Evolutionary conservation across 2,329 filamentous ascomycete species (phyloP).

Genomic region (Didymella lethalis): DNA sequence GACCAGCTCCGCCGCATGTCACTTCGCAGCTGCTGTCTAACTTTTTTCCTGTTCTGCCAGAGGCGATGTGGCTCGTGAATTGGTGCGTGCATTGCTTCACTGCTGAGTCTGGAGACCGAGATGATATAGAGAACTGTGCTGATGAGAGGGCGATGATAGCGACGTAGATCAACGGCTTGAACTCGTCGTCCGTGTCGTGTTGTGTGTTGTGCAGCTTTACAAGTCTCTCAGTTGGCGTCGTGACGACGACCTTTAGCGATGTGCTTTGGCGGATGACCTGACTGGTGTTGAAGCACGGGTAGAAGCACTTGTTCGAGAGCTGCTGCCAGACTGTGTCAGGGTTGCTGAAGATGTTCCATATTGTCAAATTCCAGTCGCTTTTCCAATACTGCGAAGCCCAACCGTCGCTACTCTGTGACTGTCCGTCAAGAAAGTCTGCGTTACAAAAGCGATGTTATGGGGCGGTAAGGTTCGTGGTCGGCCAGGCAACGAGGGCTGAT

Average conservation of each 20-base stretch:
- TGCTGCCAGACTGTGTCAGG: constrained; percentile 15
- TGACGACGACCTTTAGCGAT: constrained; percentile 17
- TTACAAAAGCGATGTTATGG: constrained; percentile 23
- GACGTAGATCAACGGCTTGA: constrained; percentile 16
- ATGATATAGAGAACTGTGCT: constrained; percentile 24
- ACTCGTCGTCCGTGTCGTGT: constrained; percentile 8
- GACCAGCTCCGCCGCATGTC: constrained; percentile 7
- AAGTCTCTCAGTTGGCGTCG: constrained; percentile 11
- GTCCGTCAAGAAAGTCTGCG: constrained; percentile 8
- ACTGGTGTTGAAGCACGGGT: constrained; percentile 25
- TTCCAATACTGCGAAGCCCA: constrained; percentile 18
- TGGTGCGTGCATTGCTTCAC: constrained; percentile 9
- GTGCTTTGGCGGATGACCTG: constrained; percentile 13
- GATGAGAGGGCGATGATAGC: constrained; percentile 15
- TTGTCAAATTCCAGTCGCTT: constrained; percentile 17
- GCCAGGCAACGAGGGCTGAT: constrained; percentile 18
- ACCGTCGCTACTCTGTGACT: constrained; percentile 14
- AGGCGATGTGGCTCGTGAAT: constrained; percentile 19
- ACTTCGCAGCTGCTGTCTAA: constrained; percentile 8
- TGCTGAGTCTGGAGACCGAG: constrained; percentile 13
- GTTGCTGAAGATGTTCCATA: constrained; percentile 15
- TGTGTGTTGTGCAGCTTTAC: constrained; percentile 20
- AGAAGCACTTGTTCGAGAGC: constrained; percentile 20
- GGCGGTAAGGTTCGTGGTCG: constrained; percentile 11
- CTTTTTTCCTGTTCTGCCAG: constrained; percentile 8